Evolutionary conservation across 78 protist species (phyloP).

Genomic region (Parvularia atlantis): DNA sequence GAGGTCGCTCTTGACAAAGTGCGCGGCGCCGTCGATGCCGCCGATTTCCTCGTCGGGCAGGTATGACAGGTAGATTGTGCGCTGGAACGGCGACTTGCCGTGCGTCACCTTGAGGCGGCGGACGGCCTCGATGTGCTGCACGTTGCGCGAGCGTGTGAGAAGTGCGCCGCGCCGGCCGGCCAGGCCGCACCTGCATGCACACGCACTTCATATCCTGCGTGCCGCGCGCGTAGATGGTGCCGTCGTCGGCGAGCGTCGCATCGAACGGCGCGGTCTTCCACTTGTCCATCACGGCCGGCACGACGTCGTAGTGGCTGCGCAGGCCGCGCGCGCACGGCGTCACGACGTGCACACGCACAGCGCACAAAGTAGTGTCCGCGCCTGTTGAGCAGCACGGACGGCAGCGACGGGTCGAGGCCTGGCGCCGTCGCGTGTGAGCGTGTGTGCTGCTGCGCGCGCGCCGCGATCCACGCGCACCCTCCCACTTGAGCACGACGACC

Average conservation of each 20-base stretch:
- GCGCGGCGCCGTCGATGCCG: conserved; percentile 56
- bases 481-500: conserved; percentile 38
- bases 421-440: too few relatives aligned
- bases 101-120: not conserved
- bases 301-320: conserved; percentile 26
- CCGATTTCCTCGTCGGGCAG: conserved; percentile 73
- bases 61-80: not conserved
- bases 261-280: conserved; percentile 53
- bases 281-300: conserved; percentile 47
- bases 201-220: conserved; percentile 90
- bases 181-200: too few relatives aligned
- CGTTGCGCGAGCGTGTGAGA: not conserved
- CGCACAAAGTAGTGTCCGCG: not conserved
- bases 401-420: conserved; percentile 46
- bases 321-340: not conserved
- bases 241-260: conserved; percentile 35
- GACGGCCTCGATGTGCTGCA: conserved; percentile 1
- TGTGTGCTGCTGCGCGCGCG: too few relatives aligned
- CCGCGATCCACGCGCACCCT: too few relatives aligned
- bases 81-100: not conserved
- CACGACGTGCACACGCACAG: too few relatives aligned
- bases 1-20: conserved; percentile 18
- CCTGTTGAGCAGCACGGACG: conserved; percentile 61
- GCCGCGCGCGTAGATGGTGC: conserved; percentile 66
- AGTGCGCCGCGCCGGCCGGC: conserved; percentile 10